Conservation (phyloP, 2,329 filamentous ascomycete species). For the Ceratocystis colombiana region DNA sequence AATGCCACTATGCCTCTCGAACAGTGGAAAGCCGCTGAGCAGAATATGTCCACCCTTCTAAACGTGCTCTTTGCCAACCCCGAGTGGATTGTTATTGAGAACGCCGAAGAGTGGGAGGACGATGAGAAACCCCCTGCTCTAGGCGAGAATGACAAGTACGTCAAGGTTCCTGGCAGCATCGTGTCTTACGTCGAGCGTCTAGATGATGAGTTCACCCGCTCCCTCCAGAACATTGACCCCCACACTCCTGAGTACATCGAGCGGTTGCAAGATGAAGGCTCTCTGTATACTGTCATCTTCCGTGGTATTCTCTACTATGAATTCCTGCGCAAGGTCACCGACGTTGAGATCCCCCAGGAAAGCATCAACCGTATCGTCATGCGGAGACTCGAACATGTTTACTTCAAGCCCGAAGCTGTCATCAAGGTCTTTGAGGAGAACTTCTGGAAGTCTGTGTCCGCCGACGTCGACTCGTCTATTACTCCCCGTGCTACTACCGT, state of each 20-base stretch:
- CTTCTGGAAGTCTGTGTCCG: slow-evolving; percentile 72
- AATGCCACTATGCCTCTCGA: slow-evolving; percentile 80
- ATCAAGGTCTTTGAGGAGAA: slow-evolving; percentile 90
- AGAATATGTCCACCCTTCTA: slow-evolving; percentile 70
- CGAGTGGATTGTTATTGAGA: slow-evolving; percentile 78
- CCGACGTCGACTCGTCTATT: slow-evolving; percentile 62
- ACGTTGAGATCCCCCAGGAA: slow-evolving; percentile 69
- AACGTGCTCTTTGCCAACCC: slow-evolving; percentile 67
- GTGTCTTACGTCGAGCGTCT: slow-evolving; percentile 91
- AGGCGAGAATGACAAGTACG: slow-evolving; percentile 62
- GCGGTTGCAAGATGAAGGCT: slow-evolving; percentile 77
- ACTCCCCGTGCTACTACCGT: slow-evolving; percentile 59
- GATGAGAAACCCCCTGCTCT: slow-evolving; percentile 84
- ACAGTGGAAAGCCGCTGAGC: slow-evolving; percentile 91
- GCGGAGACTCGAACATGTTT: slow-evolving; percentile 89
- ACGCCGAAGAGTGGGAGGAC: slow-evolving; percentile 96
- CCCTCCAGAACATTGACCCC: slow-evolving; percentile 94
- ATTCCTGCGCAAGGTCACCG: slow-evolving; percentile 57
- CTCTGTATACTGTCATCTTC: slow-evolving; percentile 86
- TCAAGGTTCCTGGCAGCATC: slow-evolving; percentile 86
- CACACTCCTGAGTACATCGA: slow-evolving; percentile 99
- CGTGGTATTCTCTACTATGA: slow-evolving; percentile 84
- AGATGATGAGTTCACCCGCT: slow-evolving; percentile 92
- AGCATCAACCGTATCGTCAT: slow-evolving; percentile 87
- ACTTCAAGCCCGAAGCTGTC: slow-evolving; percentile 96